Evolutionary conservation across 75 land plant species (phyloP), one percentile per base, ranked within the genome.

Genomic region (Larix kaempferi): DNA sequence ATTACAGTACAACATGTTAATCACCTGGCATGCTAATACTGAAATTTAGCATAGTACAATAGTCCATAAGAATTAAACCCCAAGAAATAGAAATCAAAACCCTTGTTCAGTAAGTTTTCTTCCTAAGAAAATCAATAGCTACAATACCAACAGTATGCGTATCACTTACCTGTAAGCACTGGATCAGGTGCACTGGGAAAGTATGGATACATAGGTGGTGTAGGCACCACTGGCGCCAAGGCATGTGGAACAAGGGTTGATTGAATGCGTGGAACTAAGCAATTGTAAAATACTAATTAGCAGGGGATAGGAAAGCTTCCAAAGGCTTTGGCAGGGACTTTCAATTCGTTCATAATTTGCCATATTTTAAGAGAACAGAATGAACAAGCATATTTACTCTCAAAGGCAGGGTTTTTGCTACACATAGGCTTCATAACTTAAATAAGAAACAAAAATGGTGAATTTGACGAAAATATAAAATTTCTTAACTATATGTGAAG

Each of bases 141-240:
- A 41, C 11, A 19, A 41, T 11, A 10, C 41, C 23, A 10, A 69
- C 41, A 44, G 23, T 21, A 69, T 35, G 73, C 10, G n/a, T 14
- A 37, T 41, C 52, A 54, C 75, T 26, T 52, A 35, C 77, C 77
- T 72, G 91, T 84, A 75, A 91, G 80, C 39, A 85, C 78, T 66
- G 93, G 90, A 6, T 86, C 82, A 79, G 86, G 89, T 39, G 88
- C 80, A 22, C 59, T 82, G 1, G 88, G 90, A 69, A 86, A 81
- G 25, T 86, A 74, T 14, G 93, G 93, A 29, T 82, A 82, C 84
- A 91, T 84, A 57, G 93, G 93, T 0, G 87, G 71, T 58, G 82
- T 71, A 15, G 89, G 41, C 35, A 86, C 88, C 5, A 56, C 73
- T 59, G 88, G 87, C 57, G 56, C 73, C 12, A 88, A 84, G 21